These are phyloP conservation scores for Iberis pinnata DNA, from an alignment of 345 rosid genomes.

Conservation along the genomic window DNA sequence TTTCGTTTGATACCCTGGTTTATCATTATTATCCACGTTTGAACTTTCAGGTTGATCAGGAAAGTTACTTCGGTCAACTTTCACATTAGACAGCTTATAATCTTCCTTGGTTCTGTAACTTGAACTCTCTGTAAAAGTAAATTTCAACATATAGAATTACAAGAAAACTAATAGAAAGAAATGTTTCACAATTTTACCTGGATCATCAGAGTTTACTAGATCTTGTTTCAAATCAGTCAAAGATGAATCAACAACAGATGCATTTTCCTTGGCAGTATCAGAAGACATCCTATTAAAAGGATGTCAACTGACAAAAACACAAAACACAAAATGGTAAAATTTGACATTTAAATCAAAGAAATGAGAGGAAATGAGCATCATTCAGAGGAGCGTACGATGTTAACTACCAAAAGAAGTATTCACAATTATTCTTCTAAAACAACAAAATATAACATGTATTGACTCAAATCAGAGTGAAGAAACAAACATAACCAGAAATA, in stretches of 20 bases:
- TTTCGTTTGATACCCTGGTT: constrained; percentile 48
- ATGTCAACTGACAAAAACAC: no score
- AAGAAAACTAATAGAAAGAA: constrained; percentile 1
- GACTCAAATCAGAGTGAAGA: constrained; percentile 1
- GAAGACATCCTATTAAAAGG: constrained; percentile 58
- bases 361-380: background rate
- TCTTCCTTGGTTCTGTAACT: constrained; percentile 49
- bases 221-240: constrained; percentile 75
- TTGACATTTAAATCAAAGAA: background rate
- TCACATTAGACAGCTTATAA: constrained; percentile 38
- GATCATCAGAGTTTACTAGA: constrained; percentile 57
- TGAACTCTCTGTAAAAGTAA: constrained; percentile 54
- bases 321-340: background rate
- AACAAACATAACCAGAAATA: background rate
- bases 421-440: no score
- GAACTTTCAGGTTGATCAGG: constrained; percentile 38
- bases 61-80: constrained; percentile 32
- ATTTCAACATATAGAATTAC: background rate
- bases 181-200: constrained; percentile 39
- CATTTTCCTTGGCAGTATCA: constrained; percentile 75
- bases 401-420: no score
- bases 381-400: no score
- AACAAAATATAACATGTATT: background rate
- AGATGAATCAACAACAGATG: constrained; percentile 87
- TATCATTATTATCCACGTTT: constrained; percentile 34